Evolutionary conservation across 768 basidiomycete genomes (phyloP), one percentile per base, ranked within the genome.

Genomic region (Termitomyces sp.): DNA sequence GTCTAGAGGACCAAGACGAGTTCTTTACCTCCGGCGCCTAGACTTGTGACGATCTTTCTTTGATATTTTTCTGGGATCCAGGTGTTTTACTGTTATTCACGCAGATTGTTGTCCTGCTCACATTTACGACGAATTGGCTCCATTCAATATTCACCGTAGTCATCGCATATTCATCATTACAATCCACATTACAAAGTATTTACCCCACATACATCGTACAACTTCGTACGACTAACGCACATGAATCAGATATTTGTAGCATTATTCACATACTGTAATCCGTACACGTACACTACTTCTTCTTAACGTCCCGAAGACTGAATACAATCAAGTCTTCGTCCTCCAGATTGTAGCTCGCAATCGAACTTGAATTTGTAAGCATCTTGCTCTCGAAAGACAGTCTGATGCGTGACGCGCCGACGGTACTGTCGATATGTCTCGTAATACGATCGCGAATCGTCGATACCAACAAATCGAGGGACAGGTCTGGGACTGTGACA

Each of bases 381-480:
- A 93, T 90, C 76, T 93, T 94, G 46, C 87, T 87, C 63, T 79
- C 74, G 71, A 90, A 94, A 37, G 89, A 88, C 63, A 98, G 72
- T 67, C 91, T 80, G 68, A 97, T 89, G 62, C 85, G 85, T 42
- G 89, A 89, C n/a, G 89, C 85, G 10, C 92, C 81, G 37, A 96
- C 77, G n/a, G 83, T 80, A 69, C 89, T 92, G 59, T 88, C 92
- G 29, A 90, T 87, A 57, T 86, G 83, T 63, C 86, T 84, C 63
- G 91, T 76, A 60, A 98, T 92, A 57, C 94, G 87, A 72, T 98
- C 96, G 46, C 96, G 88, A 25, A 99, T 79, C 3, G 93, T 91
- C 7, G 93, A 92, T 60, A 98, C 90, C 49, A 96, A 77, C 49
- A 94, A 76, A 60, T 84, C 94, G 68, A 97, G 82, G 10, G 94